Evolutionary conservation across 2,329 filamentous ascomycete species (phyloP), one percentile per base, ranked within the genome.

Genomic region (Fusarium gaditjirri): DNA sequence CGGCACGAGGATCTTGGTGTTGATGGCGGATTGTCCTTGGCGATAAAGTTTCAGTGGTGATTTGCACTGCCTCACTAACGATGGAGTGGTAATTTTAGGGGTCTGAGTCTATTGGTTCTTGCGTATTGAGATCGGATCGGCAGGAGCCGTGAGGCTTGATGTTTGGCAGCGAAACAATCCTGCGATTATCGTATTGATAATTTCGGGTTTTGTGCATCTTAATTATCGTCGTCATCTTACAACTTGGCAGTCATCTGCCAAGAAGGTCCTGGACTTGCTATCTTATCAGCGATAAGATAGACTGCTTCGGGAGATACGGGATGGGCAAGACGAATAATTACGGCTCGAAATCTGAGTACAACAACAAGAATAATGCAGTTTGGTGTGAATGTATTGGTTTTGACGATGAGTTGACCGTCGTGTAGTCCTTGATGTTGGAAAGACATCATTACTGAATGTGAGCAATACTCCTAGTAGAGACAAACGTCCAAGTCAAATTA

Each of bases 11-110:
- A 53, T 56, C 60, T 56, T 70, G 42, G 53, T 69, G 61, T 52
- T 67, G 52, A 31, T 41, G 35, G 36, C 39, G 52, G 47, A 21
- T 42, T n/a, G 21, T 8, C 43, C 73, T 75, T 72, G 73, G 73
- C 73, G 39, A 41, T 29, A 29, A n/a, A 36, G 49, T 52, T 52
- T 52, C 11, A 27, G 31, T 50, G 25, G 23, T n/a, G 47, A 39
- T n/a, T 50, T 53, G 59, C 33, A 41, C 39, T 58, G 55, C 49
- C 52, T 54, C n/a, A 7, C 29, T 47, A 13, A 16, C 5, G 23
- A 29, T 50, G 29, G 35, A n/a, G 46, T 33, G 11, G 36, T 29
- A 25, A 67, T 67, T 42, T 61, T 46, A 61, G 25, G 23, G 27
- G 8, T 12, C 41, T 44, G 13, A 14, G 49, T 4, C 29, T 46